phyloP scores from a whole-genome alignment of 225 moss, liverwort and hornwort species.

The Asterella californica region DNA sequence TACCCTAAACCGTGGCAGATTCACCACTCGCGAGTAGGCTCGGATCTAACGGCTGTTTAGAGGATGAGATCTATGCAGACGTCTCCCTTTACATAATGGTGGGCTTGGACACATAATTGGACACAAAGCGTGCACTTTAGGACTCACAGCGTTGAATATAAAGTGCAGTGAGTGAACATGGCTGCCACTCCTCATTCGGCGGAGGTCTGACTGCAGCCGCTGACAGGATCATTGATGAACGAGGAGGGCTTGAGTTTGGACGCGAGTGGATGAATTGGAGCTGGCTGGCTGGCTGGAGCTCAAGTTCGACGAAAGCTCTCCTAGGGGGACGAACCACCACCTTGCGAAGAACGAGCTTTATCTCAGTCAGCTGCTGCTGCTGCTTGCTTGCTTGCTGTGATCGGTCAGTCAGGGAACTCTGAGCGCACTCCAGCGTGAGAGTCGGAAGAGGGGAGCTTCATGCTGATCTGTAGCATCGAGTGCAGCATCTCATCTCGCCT shows the following conservation, averaged over 20 bases:
- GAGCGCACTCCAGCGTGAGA: neutral
- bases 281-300: neutral
- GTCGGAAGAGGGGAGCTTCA: neutral
- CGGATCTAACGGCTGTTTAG: neutral
- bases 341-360: neutral
- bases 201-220: neutral
- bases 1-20: no score
- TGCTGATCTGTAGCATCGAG: slow-evolving; percentile 4
- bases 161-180: neutral
- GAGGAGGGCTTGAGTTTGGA: neutral
- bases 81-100: neutral
- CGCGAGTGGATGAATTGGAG: slow-evolving; percentile 3
- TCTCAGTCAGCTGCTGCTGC: neutral
- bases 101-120: slow-evolving; percentile 3
- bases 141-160: neutral
- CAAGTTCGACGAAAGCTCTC: neutral
- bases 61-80: neutral
- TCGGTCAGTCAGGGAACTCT: neutral
- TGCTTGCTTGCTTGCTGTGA: neutral
- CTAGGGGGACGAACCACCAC: neutral
- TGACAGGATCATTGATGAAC: slow-evolving; percentile 16
- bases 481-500: neutral
- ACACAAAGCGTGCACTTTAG: slow-evolving; percentile 11
- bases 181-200: neutral
- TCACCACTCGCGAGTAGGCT: neutral